Conservation (phyloP, 2,329 filamentous ascomycete species). For the Nemania sp. region DNA sequence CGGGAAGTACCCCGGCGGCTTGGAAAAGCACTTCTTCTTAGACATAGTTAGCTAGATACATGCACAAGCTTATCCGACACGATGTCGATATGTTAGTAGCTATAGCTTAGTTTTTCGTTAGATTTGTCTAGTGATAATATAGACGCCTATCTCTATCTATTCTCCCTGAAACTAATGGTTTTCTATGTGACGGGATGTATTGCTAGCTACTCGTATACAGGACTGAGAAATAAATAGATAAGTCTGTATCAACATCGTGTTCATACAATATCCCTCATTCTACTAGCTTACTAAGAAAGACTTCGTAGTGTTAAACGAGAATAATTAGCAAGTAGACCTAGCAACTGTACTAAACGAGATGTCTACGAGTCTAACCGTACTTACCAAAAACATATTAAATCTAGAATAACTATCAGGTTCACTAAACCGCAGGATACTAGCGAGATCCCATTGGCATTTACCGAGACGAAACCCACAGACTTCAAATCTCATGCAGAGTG, state of each 20-base stretch:
- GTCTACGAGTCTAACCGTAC: neutral
- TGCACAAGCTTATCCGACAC: too few relatives aligned
- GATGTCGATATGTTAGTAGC: too few relatives aligned
- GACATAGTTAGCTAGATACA: too few relatives aligned
- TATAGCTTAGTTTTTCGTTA: too few relatives aligned
- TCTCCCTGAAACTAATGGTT: neutral
- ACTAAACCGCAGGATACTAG: neutral
- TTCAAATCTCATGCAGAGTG: too few relatives aligned
- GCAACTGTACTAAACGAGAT: too few relatives aligned
- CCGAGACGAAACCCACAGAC: neutral
- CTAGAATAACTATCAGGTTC: neutral
- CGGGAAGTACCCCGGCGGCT: neutral
- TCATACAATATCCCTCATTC: neutral
- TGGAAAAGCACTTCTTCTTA: too few relatives aligned
- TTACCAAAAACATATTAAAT: neutral
- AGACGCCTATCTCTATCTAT: too few relatives aligned
- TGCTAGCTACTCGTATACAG: too few relatives aligned
- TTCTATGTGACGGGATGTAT: neutral
- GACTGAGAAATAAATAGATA: neutral
- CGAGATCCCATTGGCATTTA: neutral
- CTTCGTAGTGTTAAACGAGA: neutral
- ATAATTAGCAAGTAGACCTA: neutral
- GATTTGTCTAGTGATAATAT: too few relatives aligned
- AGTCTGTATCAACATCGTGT: neutral
- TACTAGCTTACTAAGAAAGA: neutral